Evolutionary conservation across 805 yeast species (phyloP).

Genomic region (Kodamaea hsintzibuensis): DNA sequence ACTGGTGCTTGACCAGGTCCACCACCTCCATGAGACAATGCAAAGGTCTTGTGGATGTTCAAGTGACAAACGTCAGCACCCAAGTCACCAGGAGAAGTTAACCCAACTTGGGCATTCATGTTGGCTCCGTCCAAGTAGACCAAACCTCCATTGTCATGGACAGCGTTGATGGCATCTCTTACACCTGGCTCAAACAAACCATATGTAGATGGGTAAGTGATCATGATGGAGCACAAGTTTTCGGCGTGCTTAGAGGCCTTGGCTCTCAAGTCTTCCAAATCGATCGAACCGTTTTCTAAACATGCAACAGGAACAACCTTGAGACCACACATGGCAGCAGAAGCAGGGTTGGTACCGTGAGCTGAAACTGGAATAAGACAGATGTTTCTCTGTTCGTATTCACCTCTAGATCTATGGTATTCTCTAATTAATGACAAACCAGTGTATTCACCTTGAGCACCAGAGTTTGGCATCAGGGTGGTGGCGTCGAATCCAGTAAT

Average conservation of each 20-base stretch:
- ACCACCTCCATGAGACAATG: slow-evolving; percentile 99
- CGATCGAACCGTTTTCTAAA: slow-evolving; percentile 80
- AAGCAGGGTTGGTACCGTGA: slow-evolving; percentile 98
- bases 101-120: slow-evolving; percentile 98
- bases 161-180: slow-evolving; percentile 77
- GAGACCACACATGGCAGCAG: slow-evolving; percentile 96
- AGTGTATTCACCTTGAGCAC: slow-evolving; percentile 98
- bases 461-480: slow-evolving; percentile 94
- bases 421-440: slow-evolving; percentile 85
- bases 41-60: slow-evolving; percentile 95
- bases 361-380: slow-evolving; percentile 97
- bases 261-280: slow-evolving; percentile 67
- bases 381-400: slow-evolving; percentile 66
- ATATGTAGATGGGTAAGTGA: slow-evolving; percentile 96
- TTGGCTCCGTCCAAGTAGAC: slow-evolving; percentile 98
- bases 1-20: slow-evolving; percentile 99
- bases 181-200: slow-evolving; percentile 95
- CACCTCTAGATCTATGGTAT: slow-evolving; percentile 70
- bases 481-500: slow-evolving; percentile 93
- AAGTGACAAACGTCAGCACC: slow-evolving; percentile 99
- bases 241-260: slow-evolving; percentile 72
- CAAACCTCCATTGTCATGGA: slow-evolving; percentile 88
- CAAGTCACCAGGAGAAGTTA: slow-evolving; percentile 94
- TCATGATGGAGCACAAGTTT: slow-evolving; percentile 87
- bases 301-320: slow-evolving; percentile 94